These are phyloP conservation scores for Thalassiosira mediterranea DNA, from an alignment of 352 stramenopile species.

Conservation along the genomic window DNA sequence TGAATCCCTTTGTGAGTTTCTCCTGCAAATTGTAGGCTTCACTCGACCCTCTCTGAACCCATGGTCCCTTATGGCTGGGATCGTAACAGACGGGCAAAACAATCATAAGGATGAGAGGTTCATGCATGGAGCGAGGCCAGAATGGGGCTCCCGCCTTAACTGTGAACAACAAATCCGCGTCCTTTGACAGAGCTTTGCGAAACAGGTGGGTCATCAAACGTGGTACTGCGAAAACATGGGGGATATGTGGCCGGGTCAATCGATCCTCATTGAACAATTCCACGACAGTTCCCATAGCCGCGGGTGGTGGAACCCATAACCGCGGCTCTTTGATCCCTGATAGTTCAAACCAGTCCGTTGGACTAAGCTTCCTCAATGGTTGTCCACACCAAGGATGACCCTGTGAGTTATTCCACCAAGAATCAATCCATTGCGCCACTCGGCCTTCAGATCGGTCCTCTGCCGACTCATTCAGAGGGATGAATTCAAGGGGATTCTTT, in stretches of 20 bases:
- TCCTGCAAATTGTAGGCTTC: neutral
- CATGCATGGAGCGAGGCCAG: slow-evolving; percentile 15
- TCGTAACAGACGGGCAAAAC: slow-evolving; percentile 26
- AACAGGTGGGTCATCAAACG: neutral
- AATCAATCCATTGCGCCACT: neutral
- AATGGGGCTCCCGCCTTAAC: slow-evolving; percentile 2
- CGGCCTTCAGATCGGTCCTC: neutral
- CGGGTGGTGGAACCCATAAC: slow-evolving; percentile 39
- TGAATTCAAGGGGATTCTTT: slow-evolving; percentile 17
- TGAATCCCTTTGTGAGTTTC: neutral
- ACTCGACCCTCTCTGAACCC: slow-evolving; percentile 1
- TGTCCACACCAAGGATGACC: neutral
- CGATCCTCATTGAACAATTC: slow-evolving; percentile 18
- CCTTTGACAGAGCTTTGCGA: slow-evolving; percentile 11
- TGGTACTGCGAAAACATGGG: slow-evolving; percentile 26
- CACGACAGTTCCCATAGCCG: slow-evolving; percentile 18
- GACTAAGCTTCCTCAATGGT: neutral
- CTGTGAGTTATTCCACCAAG: neutral
- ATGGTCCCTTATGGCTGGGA: slow-evolving; percentile 12
- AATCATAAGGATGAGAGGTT: slow-evolving; percentile 40
- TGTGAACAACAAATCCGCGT: slow-evolving; percentile 18
- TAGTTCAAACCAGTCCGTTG: slow-evolving; percentile 1
- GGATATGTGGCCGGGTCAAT: neutral
- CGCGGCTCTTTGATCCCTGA: neutral
- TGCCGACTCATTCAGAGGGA: slow-evolving; percentile 29